Conservation (phyloP, 306 rosid genomes). For the Vigna unguiculata region DNA sequence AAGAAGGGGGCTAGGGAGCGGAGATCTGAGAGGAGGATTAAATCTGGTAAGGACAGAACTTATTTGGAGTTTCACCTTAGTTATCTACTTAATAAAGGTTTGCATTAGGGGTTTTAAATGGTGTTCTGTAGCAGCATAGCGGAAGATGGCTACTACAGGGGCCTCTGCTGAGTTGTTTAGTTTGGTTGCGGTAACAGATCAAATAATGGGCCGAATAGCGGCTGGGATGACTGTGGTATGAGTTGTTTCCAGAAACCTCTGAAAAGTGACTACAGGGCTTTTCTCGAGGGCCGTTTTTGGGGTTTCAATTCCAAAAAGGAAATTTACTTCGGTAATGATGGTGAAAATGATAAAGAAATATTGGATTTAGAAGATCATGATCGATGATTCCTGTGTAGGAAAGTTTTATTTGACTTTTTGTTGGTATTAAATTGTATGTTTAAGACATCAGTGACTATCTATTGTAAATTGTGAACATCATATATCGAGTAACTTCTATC, state of each 20-base stretch:
- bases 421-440: background rate
- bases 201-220: background rate
- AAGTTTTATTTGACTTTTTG: background rate
- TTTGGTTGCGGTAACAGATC: background rate
- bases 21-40: constrained; percentile 1
- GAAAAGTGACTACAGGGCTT: background rate
- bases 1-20: background rate
- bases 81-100: background rate
- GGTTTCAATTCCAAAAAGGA: background rate
- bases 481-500: background rate
- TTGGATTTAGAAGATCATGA: background rate
- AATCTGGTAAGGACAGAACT: constrained; percentile 1
- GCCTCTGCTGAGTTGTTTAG: background rate
- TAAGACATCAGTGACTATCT: background rate
- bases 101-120: background rate
- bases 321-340: background rate
- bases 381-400: background rate
- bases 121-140: background rate
- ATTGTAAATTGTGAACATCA: background rate
- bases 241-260: background rate
- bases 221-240: background rate
- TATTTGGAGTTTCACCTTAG: background rate
- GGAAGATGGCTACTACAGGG: background rate
- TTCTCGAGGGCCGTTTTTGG: background rate
- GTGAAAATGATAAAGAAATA: background rate